A percentile compares a stretch with the other conserved stretches of the same genome.
These are phyloP conservation scores for Pseudonitzschia pungens DNA, from an alignment of 108 stramenopile species.

Conservation along the genomic window DNA sequence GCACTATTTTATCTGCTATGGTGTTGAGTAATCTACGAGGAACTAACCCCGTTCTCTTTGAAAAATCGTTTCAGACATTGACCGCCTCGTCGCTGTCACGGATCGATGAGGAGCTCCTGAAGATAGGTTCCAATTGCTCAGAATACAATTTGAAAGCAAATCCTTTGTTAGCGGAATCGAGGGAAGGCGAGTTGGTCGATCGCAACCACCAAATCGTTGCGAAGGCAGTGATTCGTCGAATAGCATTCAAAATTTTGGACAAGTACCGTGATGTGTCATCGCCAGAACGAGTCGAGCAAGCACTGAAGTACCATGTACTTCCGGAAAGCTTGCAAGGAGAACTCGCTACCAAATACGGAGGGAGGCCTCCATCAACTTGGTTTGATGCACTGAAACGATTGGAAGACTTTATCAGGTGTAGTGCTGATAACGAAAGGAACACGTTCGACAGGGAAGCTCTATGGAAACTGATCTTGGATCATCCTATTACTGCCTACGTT, in stretches of 20 bases:
- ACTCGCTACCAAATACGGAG: slow-evolving; percentile 21
- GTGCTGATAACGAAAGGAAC: neutral
- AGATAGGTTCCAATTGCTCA: neutral
- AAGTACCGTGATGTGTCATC: slow-evolving; percentile 24
- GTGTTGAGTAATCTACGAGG: neutral
- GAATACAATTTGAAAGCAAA: neutral
- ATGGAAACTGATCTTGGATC: slow-evolving; percentile 45
- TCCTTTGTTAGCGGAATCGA: neutral
- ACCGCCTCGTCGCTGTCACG: slow-evolving; percentile 5
- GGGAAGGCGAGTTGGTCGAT: neutral
- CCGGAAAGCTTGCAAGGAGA: slow-evolving; percentile 26
- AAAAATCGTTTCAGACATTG: slow-evolving; percentile 11
- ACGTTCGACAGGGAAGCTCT: neutral
- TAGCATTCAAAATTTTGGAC: slow-evolving; percentile 27
- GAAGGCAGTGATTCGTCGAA: slow-evolving; percentile 35
- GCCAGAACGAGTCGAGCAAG: slow-evolving; percentile 34
- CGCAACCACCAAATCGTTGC: slow-evolving; percentile 18
- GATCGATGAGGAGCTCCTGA: neutral
- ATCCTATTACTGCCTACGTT: slow-evolving; percentile 49
- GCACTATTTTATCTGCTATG: neutral
- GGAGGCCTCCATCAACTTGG: slow-evolving; percentile 34
- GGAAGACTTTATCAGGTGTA: neutral
- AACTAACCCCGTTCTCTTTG: neutral
- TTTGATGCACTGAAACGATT: slow-evolving; percentile 40
- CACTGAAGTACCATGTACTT: slow-evolving; percentile 34